Evolutionary conservation across 352 stramenopile species (phyloP), one percentile per base, ranked within the genome.

Genomic region (Globisporangium cystogenes): DNA sequence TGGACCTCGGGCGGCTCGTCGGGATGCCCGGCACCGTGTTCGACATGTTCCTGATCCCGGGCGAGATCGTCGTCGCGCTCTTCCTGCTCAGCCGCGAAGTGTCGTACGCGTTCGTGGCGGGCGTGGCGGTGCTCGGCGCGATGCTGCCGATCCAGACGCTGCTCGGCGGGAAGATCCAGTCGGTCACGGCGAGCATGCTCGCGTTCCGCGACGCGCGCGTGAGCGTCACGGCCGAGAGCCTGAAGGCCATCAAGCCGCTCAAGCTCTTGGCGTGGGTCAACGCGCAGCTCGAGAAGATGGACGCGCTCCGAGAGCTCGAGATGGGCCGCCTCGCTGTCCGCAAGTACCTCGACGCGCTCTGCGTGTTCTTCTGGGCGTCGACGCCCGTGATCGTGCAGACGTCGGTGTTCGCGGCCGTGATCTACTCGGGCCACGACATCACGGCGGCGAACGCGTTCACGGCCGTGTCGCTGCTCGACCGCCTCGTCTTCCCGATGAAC

Each of bases 401-500:
- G 0, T 78, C 77, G 0, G 88, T 95, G 8, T 97, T 97, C 46
- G 65, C 72, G 2, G 77, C 76, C 14, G 69, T 94, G 7, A 70
- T 95, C 18, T 86, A 83, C 55, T 71, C 69, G 31, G 79, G 75
- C 20, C 70, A 86, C 55, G 74, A 86, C 36, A 68, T 94, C 43
- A 88, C 79, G 3, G 84, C 84, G 10, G 82, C 84, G 18, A 86
- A 90, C 45, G 84, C 84, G 14, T 92, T 93, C 59, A 92, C 85
- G 10, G 79, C 86, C 0, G 82, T 97, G 24, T 73, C 88, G n/a
- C 56, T 96, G 40, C 68, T 97, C 0, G 82, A 96, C 44, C 83
- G 85, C 7, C 71, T 97, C 5, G 89, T 97, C 24, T 95, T 90
- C 51, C 88, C 88, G 1, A 96, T 97, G 76, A 96, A 96, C 44